Evolutionary conservation across 2,329 filamentous ascomycete genomes (phyloP).

Genomic region (Anisogramma anomala): DNA sequence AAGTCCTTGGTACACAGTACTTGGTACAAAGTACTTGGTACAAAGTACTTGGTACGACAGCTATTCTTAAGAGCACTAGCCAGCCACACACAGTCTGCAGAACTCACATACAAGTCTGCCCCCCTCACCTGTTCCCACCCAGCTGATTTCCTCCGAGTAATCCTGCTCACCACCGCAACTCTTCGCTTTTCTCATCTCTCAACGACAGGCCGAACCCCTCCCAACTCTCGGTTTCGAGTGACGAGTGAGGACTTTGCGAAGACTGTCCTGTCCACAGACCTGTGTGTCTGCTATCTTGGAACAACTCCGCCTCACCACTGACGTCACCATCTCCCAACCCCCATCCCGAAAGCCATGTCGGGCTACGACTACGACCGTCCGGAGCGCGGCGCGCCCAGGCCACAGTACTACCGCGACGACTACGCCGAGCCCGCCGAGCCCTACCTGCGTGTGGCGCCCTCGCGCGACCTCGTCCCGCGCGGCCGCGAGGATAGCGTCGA

Average conservation of each 20-base stretch:
- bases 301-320: conserved; percentile 4
- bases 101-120: no score
- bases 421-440: conserved; percentile 42
- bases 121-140: no score
- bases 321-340: conserved; percentile 10
- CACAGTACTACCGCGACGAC: conserved; percentile 41
- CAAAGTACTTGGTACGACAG: no score
- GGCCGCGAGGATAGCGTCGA: conserved; percentile 66
- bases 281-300: conserved; percentile 1
- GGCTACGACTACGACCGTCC: conserved; percentile 46
- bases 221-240: no score
- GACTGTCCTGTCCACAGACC: not conserved
- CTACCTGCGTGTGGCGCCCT: conserved; percentile 32
- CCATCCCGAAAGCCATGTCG: conserved; percentile 24
- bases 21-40: no score
- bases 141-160: no score
- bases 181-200: not conserved
- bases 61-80: no score
- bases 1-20: no score
- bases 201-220: not conserved
- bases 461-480: conserved; percentile 44
- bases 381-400: conserved; percentile 31
- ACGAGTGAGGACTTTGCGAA: no score
- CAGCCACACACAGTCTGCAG: no score
- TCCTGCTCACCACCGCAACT: no score